A percentile compares a stretch with the other conserved stretches of the same genome.
Evolutionary conservation across 306 rosid genomes (phyloP).

Genomic region (Sechiopsis laciniata): DNA sequence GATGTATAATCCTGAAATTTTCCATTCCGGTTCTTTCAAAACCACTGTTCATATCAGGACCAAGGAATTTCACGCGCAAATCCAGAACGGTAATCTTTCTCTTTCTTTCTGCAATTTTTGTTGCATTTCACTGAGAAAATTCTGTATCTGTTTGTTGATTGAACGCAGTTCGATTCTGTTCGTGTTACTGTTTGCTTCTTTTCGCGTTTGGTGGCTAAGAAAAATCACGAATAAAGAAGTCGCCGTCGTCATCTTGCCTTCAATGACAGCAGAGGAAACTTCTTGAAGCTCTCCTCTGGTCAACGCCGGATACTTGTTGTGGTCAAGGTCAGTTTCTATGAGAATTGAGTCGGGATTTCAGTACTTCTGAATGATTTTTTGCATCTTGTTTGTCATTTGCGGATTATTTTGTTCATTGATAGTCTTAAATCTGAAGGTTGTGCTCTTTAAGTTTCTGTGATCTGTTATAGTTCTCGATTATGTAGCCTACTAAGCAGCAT

Average conservation of each 20-base stretch:
- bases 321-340: neutral
- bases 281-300: neutral
- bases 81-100: neutral
- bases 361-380: neutral
- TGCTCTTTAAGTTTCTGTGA: neutral
- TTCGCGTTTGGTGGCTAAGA: conserved; percentile 3
- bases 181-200: neutral
- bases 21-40: neutral
- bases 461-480: neutral
- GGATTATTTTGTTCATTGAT: neutral
- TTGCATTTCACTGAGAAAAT: conserved; percentile 1
- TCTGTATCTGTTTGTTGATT: neutral
- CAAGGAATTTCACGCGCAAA: neutral
- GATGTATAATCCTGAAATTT: neutral
- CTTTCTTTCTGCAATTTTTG: neutral
- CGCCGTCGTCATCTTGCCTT: neutral
- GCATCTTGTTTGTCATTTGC: neutral
- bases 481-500: neutral
- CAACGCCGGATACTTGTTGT: neutral
- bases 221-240: neutral
- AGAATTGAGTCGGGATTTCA: neutral
- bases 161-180: neutral
- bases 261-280: neutral
- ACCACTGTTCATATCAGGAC: neutral
- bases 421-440: neutral